A percentile compares a stretch with the other conserved stretches of the same genome.
Evolutionary conservation across 176 grass and related monocot genomes (phyloP).

Genomic region (Paspalum notatum): DNA sequence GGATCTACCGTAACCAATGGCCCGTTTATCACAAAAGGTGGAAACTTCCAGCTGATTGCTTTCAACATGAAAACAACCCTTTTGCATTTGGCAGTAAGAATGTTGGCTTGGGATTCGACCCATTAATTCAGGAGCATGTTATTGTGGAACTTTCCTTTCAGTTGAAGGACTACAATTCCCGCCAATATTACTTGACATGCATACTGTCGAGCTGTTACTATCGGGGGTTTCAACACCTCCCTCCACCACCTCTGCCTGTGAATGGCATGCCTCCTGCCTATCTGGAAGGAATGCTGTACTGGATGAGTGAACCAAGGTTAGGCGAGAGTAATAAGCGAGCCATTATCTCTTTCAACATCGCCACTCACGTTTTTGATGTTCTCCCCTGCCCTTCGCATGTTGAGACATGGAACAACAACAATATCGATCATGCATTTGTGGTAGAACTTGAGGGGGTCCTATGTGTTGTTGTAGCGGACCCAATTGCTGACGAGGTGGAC

Average conservation of each 20-base stretch:
- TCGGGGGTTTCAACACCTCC: not conserved
- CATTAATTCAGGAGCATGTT: not conserved
- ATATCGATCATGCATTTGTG: not conserved
- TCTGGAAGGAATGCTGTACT: not conserved
- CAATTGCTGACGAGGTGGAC: not conserved
- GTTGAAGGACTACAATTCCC: not conserved
- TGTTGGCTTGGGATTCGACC: constrained; percentile 29
- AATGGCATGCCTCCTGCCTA: constrained; percentile 28
- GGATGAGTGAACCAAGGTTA: constrained; percentile 23
- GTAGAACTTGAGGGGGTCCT: constrained; percentile 19
- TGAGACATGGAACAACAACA: not conserved
- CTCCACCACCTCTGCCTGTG: constrained; percentile 1
- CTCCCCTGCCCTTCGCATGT: constrained; percentile 2
- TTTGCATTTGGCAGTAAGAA: constrained; percentile 25
- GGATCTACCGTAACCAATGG: not conserved
- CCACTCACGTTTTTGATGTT: not conserved
- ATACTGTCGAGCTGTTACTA: not conserved
- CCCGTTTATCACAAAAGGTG: not conserved
- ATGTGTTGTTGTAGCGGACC: constrained; percentile 19
- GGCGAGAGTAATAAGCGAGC: not conserved
- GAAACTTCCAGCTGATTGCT: not conserved
- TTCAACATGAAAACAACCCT: not conserved
- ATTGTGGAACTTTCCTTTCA: not conserved
- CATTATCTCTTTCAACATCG: not conserved
- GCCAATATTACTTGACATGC: not conserved